Evolutionary conservation across 148 eudicot species (phyloP).

Genomic region (Polygonum aviculare): DNA sequence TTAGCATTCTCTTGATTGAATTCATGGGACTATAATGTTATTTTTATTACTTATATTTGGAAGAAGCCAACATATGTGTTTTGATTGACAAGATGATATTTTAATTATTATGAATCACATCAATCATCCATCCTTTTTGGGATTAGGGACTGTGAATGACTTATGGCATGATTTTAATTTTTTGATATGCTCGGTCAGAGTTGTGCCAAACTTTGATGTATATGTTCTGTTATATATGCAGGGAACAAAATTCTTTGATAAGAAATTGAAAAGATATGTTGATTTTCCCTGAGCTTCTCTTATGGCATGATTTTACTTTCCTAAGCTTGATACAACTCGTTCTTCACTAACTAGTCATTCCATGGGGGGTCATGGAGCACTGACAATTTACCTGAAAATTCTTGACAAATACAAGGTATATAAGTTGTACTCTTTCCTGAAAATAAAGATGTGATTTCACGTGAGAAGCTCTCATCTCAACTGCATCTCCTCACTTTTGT

Average conservation of each 20-base stretch:
- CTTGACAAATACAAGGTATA: conserved; percentile 85
- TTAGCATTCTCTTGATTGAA: background rate
- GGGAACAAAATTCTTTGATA: conserved; percentile 96
- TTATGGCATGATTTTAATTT: background rate
- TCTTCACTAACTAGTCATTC: conserved; percentile 95
- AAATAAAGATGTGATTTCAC: background rate
- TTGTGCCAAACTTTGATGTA: background rate
- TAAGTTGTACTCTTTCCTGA: background rate
- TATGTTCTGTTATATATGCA: conserved; percentile 20
- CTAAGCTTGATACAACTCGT: conserved; percentile 70
- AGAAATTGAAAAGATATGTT: conserved; percentile 77
- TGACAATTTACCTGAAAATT: conserved; percentile 87
- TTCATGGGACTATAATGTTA: background rate
- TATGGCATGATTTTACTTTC: conserved; percentile 26
- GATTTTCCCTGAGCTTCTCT: conserved; percentile 50
- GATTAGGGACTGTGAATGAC: too few species aligned
- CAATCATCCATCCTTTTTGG: background rate
- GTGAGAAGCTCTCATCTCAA: background rate
- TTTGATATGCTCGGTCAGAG: background rate
- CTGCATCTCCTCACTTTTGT: background rate
- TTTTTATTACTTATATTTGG: background rate
- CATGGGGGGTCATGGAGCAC: conserved; percentile 99
- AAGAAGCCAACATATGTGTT: background rate
- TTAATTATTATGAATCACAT: background rate
- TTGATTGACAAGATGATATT: background rate